Conservation (phyloP, 805 yeast genomes). For the Suhomyces kilbournensis region DNA sequence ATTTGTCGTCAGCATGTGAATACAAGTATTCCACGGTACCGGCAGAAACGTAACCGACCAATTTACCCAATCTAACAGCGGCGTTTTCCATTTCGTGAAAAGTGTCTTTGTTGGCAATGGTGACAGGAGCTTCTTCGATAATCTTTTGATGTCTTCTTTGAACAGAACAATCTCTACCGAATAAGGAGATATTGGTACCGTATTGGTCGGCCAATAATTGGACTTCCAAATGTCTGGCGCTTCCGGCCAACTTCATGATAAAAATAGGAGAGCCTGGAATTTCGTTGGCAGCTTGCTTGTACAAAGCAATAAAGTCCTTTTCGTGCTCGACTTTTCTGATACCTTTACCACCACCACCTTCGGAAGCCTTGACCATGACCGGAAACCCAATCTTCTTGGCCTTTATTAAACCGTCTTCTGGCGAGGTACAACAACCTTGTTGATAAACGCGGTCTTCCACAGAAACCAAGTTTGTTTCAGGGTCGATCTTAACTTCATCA, state of each 20-base stretch:
- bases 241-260: constrained; percentile 95
- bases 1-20: constrained; percentile 90
- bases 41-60: constrained; percentile 98
- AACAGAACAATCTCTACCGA: constrained; percentile 99
- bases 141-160: constrained; percentile 99
- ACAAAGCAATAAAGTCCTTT: constrained; percentile 69
- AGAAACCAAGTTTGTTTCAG: constrained; percentile 73
- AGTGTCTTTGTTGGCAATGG: constrained; percentile 83
- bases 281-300: constrained; percentile 94
- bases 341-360: constrained; percentile 99
- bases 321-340: constrained; percentile 91
- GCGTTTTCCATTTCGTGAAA: constrained; percentile 93
- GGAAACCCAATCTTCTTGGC: constrained; percentile 94
- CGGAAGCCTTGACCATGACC: constrained; percentile 98
- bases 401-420: constrained; percentile 84
- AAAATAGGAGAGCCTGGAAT: constrained; percentile 99
- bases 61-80: constrained; percentile 93
- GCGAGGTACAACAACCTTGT: constrained; percentile 80
- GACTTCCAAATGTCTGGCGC: constrained; percentile 97
- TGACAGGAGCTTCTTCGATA: constrained; percentile 99
- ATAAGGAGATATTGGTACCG: constrained; percentile 93
- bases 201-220: constrained; percentile 97
- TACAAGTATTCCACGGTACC: constrained; percentile 98
- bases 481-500: constrained; percentile 70
- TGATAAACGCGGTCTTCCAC: constrained; percentile 81